A percentile compares a stretch with the other conserved stretches of the same genome.
Conservation (phyloP, 1,139 yeast species). For the Blastobotrys capitulatus region DNA sequence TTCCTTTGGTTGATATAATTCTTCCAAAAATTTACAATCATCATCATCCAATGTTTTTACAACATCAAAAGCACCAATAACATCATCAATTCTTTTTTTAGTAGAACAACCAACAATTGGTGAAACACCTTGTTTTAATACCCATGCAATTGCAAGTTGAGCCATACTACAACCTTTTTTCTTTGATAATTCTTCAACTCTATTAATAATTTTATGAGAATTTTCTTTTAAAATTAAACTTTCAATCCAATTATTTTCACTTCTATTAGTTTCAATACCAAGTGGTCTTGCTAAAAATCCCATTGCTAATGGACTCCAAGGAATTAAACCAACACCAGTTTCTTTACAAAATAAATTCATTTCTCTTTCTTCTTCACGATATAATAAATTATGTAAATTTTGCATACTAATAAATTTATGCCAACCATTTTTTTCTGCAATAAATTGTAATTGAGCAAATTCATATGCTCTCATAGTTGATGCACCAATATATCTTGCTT, state of each 20-base stretch:
- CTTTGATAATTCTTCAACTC: slow-evolving; percentile 50
- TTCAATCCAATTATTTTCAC: slow-evolving; percentile 46
- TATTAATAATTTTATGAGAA: slow-evolving; percentile 42
- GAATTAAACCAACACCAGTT: slow-evolving; percentile 45
- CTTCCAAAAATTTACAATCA: slow-evolving; percentile 46
- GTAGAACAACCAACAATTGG: slow-evolving; percentile 55
- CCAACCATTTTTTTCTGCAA: slow-evolving; percentile 50
- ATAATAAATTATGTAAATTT: slow-evolving; percentile 48
- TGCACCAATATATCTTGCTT: slow-evolving; percentile 53
- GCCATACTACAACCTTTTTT: slow-evolving; percentile 47
- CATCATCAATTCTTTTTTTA: slow-evolving; percentile 49
- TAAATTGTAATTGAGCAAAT: slow-evolving; percentile 45
- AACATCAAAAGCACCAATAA: slow-evolving; percentile 41
- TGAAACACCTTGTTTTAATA: slow-evolving; percentile 42
- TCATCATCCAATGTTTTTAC: slow-evolving; percentile 38
- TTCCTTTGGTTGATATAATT: slow-evolving; percentile 39
- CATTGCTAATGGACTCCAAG: slow-evolving; percentile 49
- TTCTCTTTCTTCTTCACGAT: slow-evolving; percentile 58
- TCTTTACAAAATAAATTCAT: slow-evolving; percentile 49
- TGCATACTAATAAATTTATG: slow-evolving; percentile 57
- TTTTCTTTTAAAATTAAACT: slow-evolving; percentile 47
- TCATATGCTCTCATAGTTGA: slow-evolving; percentile 43
- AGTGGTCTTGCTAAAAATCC: slow-evolving; percentile 42
- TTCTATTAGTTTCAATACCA: slow-evolving; percentile 2
- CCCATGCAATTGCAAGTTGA: slow-evolving; percentile 51